These are phyloP conservation scores for Aspergillus ibericus DNA, from an alignment of 2,329 filamentous ascomycete species.

Conservation along the genomic window DNA sequence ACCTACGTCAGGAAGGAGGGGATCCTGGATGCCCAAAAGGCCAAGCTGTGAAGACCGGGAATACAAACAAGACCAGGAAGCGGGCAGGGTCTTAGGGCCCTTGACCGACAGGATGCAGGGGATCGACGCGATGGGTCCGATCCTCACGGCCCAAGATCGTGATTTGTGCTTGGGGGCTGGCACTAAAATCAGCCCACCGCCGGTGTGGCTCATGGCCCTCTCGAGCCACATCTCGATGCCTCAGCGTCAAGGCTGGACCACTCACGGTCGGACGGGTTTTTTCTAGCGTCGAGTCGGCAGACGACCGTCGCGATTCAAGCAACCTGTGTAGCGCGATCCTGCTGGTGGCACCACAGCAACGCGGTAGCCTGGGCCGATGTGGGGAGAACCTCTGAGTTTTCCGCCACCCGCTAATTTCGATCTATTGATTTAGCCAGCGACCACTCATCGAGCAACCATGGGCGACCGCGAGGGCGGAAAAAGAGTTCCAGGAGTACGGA, in stretches of 20 bases:
- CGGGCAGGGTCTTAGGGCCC: not conserved
- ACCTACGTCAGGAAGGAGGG: conserved; percentile 7
- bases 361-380: not conserved
- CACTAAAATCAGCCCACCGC: conserved; percentile 8
- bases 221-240: conserved; percentile 2
- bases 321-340: not conserved
- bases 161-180: not conserved
- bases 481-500: not conserved
- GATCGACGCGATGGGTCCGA: conserved; percentile 6
- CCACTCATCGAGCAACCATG: not conserved
- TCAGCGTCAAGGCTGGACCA: not conserved
- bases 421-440: not conserved
- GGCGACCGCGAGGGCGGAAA: not conserved
- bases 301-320: not conserved
- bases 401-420: conserved; percentile 10
- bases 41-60: conserved; percentile 2
- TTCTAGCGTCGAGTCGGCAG: not conserved
- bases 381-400: conserved; percentile 9
- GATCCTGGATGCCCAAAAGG: conserved; percentile 9
- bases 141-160: not conserved
- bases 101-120: conserved; percentile 11
- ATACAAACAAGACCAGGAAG: not conserved
- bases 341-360: not conserved
- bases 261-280: not conserved
- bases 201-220: not conserved